Conservation (phyloP, 108 stramenopile genomes). For the Skeletonema grethae region DNA sequence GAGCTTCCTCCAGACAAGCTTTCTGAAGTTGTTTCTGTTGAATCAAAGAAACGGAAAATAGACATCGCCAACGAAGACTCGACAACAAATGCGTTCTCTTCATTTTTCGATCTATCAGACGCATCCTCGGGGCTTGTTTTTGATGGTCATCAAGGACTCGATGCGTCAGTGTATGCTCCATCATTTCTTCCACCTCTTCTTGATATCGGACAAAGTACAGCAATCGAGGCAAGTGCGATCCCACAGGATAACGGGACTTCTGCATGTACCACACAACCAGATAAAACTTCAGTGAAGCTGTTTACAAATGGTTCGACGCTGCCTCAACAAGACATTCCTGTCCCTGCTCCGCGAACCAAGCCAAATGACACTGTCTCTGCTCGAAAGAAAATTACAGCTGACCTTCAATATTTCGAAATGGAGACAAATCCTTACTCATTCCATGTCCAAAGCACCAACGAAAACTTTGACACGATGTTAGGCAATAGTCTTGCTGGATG, state of each 20-base stretch:
- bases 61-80: slow-evolving; percentile 7
- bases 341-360: neutral
- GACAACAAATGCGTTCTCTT: slow-evolving; percentile 20
- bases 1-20: neutral
- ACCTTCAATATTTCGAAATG: neutral
- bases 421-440: slow-evolving; percentile 27
- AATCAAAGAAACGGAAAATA: neutral
- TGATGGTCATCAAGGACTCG: slow-evolving; percentile 66
- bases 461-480: neutral
- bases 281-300: neutral
- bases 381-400: neutral
- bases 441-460: neutral
- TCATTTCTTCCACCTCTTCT: slow-evolving; percentile 55
- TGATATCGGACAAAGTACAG: slow-evolving; percentile 2
- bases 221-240: neutral
- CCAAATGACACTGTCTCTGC: neutral
- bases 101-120: slow-evolving; percentile 23
- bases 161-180: slow-evolving; percentile 72
- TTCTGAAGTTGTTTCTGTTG: neutral
- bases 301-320: neutral
- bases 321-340: neutral
- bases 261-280: neutral
- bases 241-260: slow-evolving; percentile 6
- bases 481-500: slow-evolving; percentile 16
- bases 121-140: neutral